Evolutionary conservation across 116 monocot genomes (phyloP).

Genomic region (Phalaenopsis hybrid): DNA sequence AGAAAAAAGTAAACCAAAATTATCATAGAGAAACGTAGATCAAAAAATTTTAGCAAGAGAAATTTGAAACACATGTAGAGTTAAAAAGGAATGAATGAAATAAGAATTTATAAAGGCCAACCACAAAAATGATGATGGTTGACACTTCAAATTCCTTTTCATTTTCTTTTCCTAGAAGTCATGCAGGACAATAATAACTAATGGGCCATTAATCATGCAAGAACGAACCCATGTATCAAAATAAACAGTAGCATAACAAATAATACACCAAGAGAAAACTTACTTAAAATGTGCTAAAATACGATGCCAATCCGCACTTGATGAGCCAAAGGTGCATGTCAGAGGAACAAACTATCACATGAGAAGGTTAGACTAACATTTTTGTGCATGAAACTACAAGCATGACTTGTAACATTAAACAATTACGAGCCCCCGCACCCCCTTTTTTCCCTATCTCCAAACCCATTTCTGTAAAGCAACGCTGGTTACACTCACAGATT

Average conservation of each 20-base stretch:
- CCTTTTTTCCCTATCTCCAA: neutral
- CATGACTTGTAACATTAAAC: neutral
- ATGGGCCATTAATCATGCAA: too few species aligned
- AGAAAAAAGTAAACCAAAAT: neutral
- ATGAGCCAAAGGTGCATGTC: constrained; percentile 70
- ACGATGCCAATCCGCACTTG: constrained; percentile 61
- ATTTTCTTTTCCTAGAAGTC: too few species aligned
- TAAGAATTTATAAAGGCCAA: neutral
- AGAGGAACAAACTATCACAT: constrained; percentile 73
- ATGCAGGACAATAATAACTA: too few species aligned
- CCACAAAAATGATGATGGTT: neutral
- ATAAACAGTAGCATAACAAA: neutral
- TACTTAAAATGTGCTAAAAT: constrained; percentile 59
- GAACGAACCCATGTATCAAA: neutral
- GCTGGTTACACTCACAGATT: neutral
- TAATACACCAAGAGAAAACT: constrained; percentile 4
- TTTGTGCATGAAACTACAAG: neutral
- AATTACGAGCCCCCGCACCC: neutral
- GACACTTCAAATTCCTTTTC: too few species aligned
- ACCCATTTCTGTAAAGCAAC: neutral
- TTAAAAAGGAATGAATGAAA: constrained; percentile 2
- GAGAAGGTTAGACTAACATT: neutral
- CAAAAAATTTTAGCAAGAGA: neutral
- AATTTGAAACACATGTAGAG: neutral
- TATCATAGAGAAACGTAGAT: neutral